These are phyloP conservation scores for Tolypocladium pustulatum DNA, from an alignment of 2,329 filamentous ascomycete genomes.

Conservation along the genomic window DNA sequence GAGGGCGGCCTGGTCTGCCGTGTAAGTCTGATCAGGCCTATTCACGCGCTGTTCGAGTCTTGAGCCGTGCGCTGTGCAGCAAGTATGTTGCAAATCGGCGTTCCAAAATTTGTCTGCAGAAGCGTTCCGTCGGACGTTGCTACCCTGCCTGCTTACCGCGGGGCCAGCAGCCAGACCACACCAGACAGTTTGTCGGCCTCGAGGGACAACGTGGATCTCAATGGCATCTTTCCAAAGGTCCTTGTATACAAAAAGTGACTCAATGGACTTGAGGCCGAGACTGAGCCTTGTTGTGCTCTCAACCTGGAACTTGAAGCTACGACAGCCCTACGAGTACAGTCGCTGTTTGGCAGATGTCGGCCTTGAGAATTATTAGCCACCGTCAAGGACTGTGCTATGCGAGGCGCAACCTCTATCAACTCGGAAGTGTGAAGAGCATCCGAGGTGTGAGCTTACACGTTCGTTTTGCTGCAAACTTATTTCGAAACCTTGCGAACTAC, in stretches of 20 bases:
- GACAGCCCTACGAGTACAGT: background rate
- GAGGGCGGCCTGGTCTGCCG: too few species aligned
- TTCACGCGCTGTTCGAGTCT: too few species aligned
- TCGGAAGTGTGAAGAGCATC: background rate
- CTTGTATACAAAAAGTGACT: too few species aligned
- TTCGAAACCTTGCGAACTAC: background rate
- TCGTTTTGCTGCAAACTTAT: background rate
- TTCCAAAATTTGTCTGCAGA: too few species aligned
- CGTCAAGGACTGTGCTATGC: background rate
- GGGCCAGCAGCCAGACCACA: too few species aligned
- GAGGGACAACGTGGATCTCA: background rate
- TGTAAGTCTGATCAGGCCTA: too few species aligned
- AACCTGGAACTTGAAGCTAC: background rate
- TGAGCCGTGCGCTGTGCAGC: too few species aligned
- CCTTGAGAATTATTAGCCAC: too few species aligned
- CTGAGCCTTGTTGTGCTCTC: background rate
- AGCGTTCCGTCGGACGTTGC: too few species aligned
- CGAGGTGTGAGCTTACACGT: background rate
- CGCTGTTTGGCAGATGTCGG: background rate
- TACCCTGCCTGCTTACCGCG: too few species aligned
- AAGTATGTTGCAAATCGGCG: too few species aligned
- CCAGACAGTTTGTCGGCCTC: background rate
- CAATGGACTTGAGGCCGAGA: background rate
- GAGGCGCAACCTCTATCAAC: background rate
- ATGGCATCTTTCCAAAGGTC: background rate